Evolutionary conservation across 2,329 filamentous ascomycete species (phyloP), one percentile per base, ranked within the genome.

Genomic region (Nothophoma quercina): DNA sequence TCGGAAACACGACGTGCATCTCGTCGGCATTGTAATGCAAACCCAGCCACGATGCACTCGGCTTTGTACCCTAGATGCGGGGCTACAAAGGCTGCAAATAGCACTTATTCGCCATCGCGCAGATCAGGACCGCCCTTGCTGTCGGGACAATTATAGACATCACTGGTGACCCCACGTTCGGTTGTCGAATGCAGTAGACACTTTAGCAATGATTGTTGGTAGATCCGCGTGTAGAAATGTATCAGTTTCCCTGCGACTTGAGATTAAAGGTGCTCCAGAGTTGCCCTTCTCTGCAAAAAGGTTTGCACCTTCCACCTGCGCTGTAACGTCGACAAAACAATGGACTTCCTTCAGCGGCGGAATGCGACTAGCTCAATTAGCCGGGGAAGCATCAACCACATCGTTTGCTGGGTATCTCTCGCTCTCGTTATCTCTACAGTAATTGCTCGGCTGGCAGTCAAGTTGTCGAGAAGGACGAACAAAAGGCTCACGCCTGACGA

Each of bases 361-460:
- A 48, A 51, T 30, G 55, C 41, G 1, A 46, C 41, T 6, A 35
- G 54, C 1, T 49, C 63, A 22, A 55, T 16, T 2, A 53, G 60
- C 23, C 60, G 55, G 6, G 59, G 58, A 6, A 63, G 56, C 4
- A 46, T 66, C 13, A 39, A 67, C 8, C 63, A 58, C 33, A 44
- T 66, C 7, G 59, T 67, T 5, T 69, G 67, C n/a, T 71, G 68
- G 68, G 41, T 65, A 5, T 38, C 69, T 13, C 47, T 68, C 12
- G 65, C 62, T 13, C 33, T 62, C 12, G 62, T 60, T 4, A 44
- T 70, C 15, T 62, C 59, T 26, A 56, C 54, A 3, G 47, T 71
- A 19, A 30, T 64, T 15, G 55, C 64, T 18, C 59, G 68, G 7
- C 65, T 68, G 23, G 57, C 62, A 1, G 62, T 70, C 55, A 69